phyloP scores from a whole-genome alignment of 768 basidiomycete genomes.

The Tricholomella constricta region DNA sequence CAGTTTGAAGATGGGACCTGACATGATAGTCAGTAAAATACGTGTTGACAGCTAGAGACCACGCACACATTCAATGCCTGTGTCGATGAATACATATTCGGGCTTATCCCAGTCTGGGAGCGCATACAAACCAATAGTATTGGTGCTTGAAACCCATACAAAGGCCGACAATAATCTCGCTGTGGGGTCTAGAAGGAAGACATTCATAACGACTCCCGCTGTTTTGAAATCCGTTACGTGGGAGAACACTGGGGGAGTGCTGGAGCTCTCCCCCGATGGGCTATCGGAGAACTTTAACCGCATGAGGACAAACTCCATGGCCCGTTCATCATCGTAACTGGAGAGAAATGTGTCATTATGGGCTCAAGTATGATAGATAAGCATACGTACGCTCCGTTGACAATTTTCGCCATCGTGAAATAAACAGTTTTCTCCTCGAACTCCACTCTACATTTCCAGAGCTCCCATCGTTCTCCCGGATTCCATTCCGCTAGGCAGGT shows the following conservation, averaged over 20 bases:
- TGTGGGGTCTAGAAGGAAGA: conserved; percentile 70
- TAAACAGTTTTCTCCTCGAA: conserved; percentile 71
- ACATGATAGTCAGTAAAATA: not conserved
- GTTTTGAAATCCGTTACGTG: conserved; percentile 66
- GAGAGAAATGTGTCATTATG: not conserved
- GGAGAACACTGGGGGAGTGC: conserved; percentile 50
- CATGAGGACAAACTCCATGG: conserved; percentile 77
- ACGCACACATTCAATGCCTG: conserved; percentile 73
- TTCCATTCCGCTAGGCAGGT: conserved; percentile 69
- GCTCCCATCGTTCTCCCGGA: conserved; percentile 62
- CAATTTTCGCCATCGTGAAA: conserved; percentile 73
- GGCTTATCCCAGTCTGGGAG: conserved; percentile 66
- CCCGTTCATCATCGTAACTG: conserved; percentile 60
- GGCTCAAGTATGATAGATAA: not conserved
- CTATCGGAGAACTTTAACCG: conserved; percentile 60
- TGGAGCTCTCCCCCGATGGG: conserved; percentile 39
- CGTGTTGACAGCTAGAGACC: not conserved
- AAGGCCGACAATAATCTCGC: conserved; percentile 65
- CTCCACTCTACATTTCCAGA: conserved; percentile 80
- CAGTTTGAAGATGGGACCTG: conserved; percentile 72
- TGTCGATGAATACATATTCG: conserved; percentile 74
- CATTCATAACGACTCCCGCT: conserved; percentile 73
- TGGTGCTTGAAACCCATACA: conserved; percentile 60
- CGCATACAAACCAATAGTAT: conserved; percentile 62
- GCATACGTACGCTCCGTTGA: conserved; percentile 49